Evolutionary conservation across 805 yeast genomes (phyloP).

Genomic region (Lachancea mirantina): DNA sequence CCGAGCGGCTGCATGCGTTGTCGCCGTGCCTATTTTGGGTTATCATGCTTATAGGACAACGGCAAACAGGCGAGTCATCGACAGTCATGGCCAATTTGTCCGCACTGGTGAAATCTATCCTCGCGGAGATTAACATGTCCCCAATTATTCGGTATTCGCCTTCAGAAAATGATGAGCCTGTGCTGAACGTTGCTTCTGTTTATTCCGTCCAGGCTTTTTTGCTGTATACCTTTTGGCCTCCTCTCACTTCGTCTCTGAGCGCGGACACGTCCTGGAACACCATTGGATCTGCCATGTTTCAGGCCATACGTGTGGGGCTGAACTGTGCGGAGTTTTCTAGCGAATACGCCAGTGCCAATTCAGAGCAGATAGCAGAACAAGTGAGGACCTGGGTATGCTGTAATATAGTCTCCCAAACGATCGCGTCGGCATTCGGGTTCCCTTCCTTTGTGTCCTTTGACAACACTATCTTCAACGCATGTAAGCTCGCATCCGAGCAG

Average conservation of each 20-base stretch:
- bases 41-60: conserved; percentile 72
- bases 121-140: conserved; percentile 82
- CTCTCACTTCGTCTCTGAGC: conserved; percentile 84
- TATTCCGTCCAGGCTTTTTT: conserved; percentile 91
- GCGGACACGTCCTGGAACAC: conserved; percentile 97
- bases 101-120: conserved; percentile 61
- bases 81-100: conserved; percentile 55
- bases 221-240: conserved; percentile 91
- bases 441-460: conserved; percentile 90
- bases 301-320: conserved; percentile 85
- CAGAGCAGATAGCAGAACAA: conserved; percentile 59
- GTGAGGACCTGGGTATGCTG: conserved; percentile 90
- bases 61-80: conserved; percentile 44
- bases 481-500: conserved; percentile 30
- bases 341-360: conserved; percentile 42
- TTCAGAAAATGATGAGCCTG: conserved; percentile 70
- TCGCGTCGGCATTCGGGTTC: conserved; percentile 89
- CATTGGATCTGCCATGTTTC: conserved; percentile 85
- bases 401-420: conserved; percentile 80
- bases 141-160: conserved; percentile 85
- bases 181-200: conserved; percentile 81
- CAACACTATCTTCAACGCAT: conserved; percentile 51
- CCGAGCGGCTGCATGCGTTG: conserved; percentile 66
- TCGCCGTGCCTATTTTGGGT: conserved; percentile 95
- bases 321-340: conserved; percentile 68